Percentiles rank a stretch among this genome's conserved stretches.
These are phyloP conservation scores for Epichloe sp. DNA, from an alignment of 2,329 filamentous ascomycete species.

Conservation along the genomic window DNA sequence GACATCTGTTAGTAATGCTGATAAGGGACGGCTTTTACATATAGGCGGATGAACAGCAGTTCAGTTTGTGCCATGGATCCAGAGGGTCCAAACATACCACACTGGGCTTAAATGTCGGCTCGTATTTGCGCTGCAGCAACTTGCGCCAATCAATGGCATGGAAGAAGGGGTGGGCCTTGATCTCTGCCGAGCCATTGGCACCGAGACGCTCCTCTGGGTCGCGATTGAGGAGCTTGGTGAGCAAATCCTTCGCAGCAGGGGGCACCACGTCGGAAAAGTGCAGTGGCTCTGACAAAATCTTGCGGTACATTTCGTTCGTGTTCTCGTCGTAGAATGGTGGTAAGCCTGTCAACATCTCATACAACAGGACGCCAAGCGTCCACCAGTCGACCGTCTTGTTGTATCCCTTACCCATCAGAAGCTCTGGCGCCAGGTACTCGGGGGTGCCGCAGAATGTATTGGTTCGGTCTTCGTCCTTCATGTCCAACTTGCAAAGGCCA, in stretches of 20 bases:
- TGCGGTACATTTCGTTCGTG: conserved; percentile 98
- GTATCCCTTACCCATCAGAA: conserved; percentile 87
- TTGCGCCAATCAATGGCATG: conserved; percentile 99
- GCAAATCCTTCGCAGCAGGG: conserved; percentile 79
- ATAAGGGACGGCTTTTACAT: background rate
- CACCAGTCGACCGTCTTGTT: conserved; percentile 99
- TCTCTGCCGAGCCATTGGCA: conserved; percentile 87
- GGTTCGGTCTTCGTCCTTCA: conserved; percentile 97
- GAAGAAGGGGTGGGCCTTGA: conserved; percentile 98
- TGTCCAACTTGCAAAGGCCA: conserved; percentile 93
- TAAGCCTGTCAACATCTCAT: conserved; percentile 96
- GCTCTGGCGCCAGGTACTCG: conserved; percentile 90
- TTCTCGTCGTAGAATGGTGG: conserved; percentile 99
- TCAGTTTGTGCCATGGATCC: too few species aligned
- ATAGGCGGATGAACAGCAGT: too few species aligned
- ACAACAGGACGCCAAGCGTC: conserved; percentile 91
- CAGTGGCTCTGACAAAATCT: conserved; percentile 90
- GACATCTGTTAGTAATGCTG: background rate
- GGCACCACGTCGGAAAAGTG: conserved; percentile 95
- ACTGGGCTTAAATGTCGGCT: conserved; percentile 93
- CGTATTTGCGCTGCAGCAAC: conserved; percentile 91
- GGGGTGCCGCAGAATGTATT: conserved; percentile 98
- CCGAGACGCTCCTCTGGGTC: conserved; percentile 82
- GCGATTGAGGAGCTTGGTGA: conserved; percentile 82
- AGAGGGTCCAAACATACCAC: conserved; percentile 53